Conservation (phyloP, 192 early-diverging fungal genomes). For the Coemansia sp. region DNA sequence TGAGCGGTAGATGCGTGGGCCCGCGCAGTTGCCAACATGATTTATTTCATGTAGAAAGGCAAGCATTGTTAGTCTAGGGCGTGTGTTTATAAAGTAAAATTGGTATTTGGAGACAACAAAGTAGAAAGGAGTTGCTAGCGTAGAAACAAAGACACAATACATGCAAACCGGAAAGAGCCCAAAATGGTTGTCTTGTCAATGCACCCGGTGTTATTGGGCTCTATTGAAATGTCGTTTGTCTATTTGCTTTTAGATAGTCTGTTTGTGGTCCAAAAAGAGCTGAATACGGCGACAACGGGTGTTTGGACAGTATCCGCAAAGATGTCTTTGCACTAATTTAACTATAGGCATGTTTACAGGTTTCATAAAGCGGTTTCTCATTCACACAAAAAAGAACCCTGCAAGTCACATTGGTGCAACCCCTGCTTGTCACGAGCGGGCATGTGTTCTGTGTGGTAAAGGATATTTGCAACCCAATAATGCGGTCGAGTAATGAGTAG, state of each 20-base stretch:
- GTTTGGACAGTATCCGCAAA: not conserved
- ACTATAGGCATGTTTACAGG: not conserved
- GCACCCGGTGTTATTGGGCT: not conserved
- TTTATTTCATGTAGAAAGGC: not conserved
- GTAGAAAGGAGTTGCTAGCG: not conserved
- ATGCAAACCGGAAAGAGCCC: not conserved
- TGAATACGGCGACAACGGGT: not conserved
- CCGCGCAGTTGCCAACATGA: not conserved
- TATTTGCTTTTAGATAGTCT: too few species aligned
- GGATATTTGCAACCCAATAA: not conserved
- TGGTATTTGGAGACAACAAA: not conserved
- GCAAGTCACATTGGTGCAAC: not conserved
- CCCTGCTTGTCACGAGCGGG: not conserved
- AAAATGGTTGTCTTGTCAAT: not conserved
- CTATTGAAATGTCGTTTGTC: not conserved
- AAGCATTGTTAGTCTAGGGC: not conserved
- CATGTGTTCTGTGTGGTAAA: not conserved
- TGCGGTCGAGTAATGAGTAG: not conserved
- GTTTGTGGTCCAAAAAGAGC: slow-evolving; percentile 1
- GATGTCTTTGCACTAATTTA: not conserved
- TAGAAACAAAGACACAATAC: slow-evolving; percentile 2
- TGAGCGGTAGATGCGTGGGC: not conserved
- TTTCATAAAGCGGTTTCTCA: too few species aligned
- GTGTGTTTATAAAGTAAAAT: not conserved
- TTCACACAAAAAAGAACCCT: not conserved